Base-by-base conservation (phyloP, 225 moss, liverwort and hornwort genomes). In the Polytrichum formosum region DNA sequence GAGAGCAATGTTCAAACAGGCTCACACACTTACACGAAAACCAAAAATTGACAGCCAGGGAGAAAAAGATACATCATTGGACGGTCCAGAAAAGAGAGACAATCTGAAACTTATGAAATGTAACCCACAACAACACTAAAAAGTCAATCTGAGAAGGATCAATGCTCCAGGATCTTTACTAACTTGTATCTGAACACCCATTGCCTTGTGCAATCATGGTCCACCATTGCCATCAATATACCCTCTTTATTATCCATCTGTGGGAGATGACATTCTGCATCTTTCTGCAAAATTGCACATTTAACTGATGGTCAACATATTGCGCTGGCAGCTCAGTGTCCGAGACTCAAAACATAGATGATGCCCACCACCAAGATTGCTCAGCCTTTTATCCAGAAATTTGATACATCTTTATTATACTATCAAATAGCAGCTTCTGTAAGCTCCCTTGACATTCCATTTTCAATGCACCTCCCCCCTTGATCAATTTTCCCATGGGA, bases 231-330 rank as follows among this genome's bases (percentile, higher is more conserved):
- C n/a, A 63, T 8, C 22, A 63, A 5, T 63, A 23, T 28, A 26
- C 63, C 63, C 27, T 63, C 63, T 26, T 28, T 63, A 26, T 28
- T 63, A 4, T 63, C 63, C 63, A 63, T 28, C n/a, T 26, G 13
- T 25, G 63, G 63, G 2, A 63, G 63, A 17, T 63, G 28, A 9
- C 17, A 10, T 18, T 63, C 63, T 25, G 63, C 63, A 63, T 63
- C 63, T 63, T 63, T 63, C 63, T 63, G 27, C 63, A 63, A 17
- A 63, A 28, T 22, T 63, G 58, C n/a, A 63, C 63, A 28, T 27
- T 13, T 16, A 63, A 18, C n/a, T 63, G 1, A 4, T 17, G 18
- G 5, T 63, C 17, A 63, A 25, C 25, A 25, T 2, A 13, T 63
- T 25, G 63, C 23, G 2, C 25, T 25, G 5, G 25, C 25, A 60